phyloP scores from a whole-genome alignment of 345 rosid genomes.

The Ceriops zippeliana region DNA sequence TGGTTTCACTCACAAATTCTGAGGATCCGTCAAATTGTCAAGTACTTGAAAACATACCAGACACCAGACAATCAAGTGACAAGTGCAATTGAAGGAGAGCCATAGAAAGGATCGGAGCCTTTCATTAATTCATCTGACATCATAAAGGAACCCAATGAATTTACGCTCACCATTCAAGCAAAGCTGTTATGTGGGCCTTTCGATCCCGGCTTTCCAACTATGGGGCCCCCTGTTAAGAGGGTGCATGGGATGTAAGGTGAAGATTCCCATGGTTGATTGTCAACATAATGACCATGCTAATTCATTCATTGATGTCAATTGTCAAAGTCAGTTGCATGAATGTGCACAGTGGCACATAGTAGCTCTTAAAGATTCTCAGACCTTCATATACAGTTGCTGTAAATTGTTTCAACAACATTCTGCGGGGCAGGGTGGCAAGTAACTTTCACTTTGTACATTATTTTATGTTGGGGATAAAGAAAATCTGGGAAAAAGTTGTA shows the following conservation, averaged over 20 bases:
- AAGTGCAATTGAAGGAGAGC: not conserved
- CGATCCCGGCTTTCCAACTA: slow-evolving; percentile 23
- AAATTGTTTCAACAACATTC: not conserved
- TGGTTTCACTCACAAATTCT: not conserved
- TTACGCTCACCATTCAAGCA: slow-evolving; percentile 24
- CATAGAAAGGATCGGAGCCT: slow-evolving; percentile 15
- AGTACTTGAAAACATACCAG: slow-evolving; percentile 24
- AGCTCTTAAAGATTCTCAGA: not conserved
- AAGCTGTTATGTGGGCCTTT: slow-evolving; percentile 33
- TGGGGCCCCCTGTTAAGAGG: slow-evolving; percentile 14
- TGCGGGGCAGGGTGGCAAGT: not conserved
- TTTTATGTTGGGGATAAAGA: slow-evolving; percentile 14
- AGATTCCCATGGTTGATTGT: slow-evolving; percentile 19
- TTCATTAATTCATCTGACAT: slow-evolving; percentile 2
- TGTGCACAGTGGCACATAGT: not conserved
- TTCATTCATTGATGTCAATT: slow-evolving; percentile 5
- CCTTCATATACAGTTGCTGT: not conserved
- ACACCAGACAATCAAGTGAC: slow-evolving; percentile 6
- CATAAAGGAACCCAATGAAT: slow-evolving; percentile 22
- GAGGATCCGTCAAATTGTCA: slow-evolving; percentile 27
- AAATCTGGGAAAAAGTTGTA: not conserved
- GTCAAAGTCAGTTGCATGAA: not conserved
- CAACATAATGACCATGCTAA: slow-evolving; percentile 29
- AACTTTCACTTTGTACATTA: not conserved
- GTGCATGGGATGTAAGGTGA: slow-evolving; percentile 7